Evolutionary conservation across 2,329 filamentous ascomycete genomes (phyloP).

Genomic region (Boeremia exigua): DNA sequence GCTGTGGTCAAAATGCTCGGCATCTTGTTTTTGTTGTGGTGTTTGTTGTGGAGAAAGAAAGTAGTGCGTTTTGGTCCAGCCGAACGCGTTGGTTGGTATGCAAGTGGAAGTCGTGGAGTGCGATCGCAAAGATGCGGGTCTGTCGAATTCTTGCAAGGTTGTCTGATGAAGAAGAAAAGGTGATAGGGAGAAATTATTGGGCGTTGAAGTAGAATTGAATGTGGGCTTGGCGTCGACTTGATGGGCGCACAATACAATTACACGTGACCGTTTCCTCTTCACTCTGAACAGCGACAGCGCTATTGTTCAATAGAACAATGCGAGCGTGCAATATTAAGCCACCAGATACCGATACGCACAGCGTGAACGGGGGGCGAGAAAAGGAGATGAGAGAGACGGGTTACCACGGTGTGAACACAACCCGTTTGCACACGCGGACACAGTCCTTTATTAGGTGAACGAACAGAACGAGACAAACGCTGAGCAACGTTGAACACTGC

Average conservation of each 20-base stretch:
- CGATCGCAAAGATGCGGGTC: constrained; percentile 4
- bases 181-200: constrained; percentile 11
- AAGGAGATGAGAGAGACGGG: constrained; percentile 25
- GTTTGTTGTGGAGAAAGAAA: constrained; percentile 6
- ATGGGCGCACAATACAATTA: constrained; percentile 28
- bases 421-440: constrained; percentile 24
- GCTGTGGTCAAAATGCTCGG: constrained; percentile 21
- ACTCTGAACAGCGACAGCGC: constrained; percentile 32
- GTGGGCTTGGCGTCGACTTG: constrained; percentile 19
- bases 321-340: constrained; percentile 19
- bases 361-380: constrained; percentile 22
- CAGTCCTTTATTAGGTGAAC: constrained; percentile 40
- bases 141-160: constrained; percentile 3
- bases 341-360: constrained; percentile 23
- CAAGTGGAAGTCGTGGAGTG: constrained; percentile 4
- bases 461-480: constrained; percentile 41
- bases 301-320: constrained; percentile 37
- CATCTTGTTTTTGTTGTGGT: constrained; percentile 23
- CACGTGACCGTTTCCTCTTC: constrained; percentile 31
- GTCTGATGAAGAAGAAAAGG: constrained; percentile 3
- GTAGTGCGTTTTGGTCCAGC: constrained; percentile 12
- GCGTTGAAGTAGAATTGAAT: constrained; percentile 17
- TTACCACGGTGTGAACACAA: constrained; percentile 22
- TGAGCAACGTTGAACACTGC: constrained; percentile 25
- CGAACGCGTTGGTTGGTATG: constrained; percentile 9